Evolutionary conservation across 2,329 filamentous ascomycete species (phyloP), one percentile per base, ranked within the genome.

Genomic region (Fusarium kyushuense): DNA sequence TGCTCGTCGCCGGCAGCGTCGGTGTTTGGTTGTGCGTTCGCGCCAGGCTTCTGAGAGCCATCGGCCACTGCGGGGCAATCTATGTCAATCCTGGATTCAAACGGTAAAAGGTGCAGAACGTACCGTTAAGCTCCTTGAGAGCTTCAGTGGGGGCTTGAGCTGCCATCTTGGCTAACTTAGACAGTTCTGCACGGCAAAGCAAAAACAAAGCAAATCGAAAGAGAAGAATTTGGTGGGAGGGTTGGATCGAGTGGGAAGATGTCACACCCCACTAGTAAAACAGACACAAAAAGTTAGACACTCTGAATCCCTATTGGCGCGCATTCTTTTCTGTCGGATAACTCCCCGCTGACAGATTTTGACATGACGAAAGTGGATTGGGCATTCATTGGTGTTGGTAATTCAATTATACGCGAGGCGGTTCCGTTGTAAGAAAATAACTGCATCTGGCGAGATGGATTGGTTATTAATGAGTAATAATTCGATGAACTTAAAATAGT

Each of bases 51-150:
- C 69, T 78, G 76, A 63, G 78, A 76, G 68, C 76, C 75, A 58
- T 82, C 79, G 69, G 76, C 77, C 74, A 83, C 81, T 83, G 67
- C 60, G 70, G 65, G 59, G 64, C 51, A 45, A 12, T 45, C 17
- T 32, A 38, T 43, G 51, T 68, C 54, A 68, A 59, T 40, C 55
- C 42, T 46, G 17, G 46, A 45, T 53, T 23, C 48, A 23, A 42
- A 47, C 7, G 43, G 63, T 21, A 46, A 21, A 41, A 33, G 23
- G 14, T 32, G 25, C 32, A 47, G 6, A 5, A 58, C 72, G 25
- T 74, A 82, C 80, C 78, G 71, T 77, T 80, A 59, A 82, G 80
- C 78, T 80, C 79, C 67, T 82, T 78, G 62, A 82, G 79, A 78
- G 79, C 80, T 63, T 81, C 80, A 43, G 78, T 76, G 71, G 80